Base-by-base conservation (phyloP, 352 stramenopile species). In the Albugo laibachii region DNA sequence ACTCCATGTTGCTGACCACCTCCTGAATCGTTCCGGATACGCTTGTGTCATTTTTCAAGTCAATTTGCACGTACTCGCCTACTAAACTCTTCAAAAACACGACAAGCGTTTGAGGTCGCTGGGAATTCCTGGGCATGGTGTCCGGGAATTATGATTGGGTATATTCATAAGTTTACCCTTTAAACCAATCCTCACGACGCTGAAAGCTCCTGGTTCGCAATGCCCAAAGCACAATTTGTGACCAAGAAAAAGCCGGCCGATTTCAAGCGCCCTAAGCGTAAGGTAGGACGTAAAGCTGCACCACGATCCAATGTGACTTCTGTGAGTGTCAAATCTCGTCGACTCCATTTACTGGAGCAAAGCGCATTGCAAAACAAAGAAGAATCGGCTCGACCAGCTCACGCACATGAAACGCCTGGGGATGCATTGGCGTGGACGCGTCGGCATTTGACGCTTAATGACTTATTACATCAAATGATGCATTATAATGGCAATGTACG, bases 261-360 rank as follows among this genome's bases (percentile, higher is more conserved):
- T 57, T 89, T 89, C 53, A 89, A 89, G 69, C 73, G 73, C 16
- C 76, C 71, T 13, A 89, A 89, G 71, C 76, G 69, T 58, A 89
- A 89, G 56, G 76, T 89, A 21, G 76, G 76, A 12, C 70, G 73
- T 35, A 78, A 79, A 48, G 71, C 65, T 0, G 56, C 66, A 13
- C 70, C 65, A 43, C 60, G 71, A 19, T 68, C 76, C 31, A 89
- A 89, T 43, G 76, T 89, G 16, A 89, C 76, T 21, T 81, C 65
- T 34, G 76, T 85, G 37, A 59, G 56, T 24, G 69, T 89, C 46
- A 60, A 70, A 5, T 85, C 73, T 24, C 76, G 76, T 13, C 76
- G 76, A 53, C 82, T 89, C 55, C 83, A 84, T 45, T 58, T 89
- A 48, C 61, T 84, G 36, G 76, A 86, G 58, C 76, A 89, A 59